These are phyloP conservation scores for Centrapalus pauciflorus DNA, from an alignment of 129 eudicot species.

Conservation along the genomic window DNA sequence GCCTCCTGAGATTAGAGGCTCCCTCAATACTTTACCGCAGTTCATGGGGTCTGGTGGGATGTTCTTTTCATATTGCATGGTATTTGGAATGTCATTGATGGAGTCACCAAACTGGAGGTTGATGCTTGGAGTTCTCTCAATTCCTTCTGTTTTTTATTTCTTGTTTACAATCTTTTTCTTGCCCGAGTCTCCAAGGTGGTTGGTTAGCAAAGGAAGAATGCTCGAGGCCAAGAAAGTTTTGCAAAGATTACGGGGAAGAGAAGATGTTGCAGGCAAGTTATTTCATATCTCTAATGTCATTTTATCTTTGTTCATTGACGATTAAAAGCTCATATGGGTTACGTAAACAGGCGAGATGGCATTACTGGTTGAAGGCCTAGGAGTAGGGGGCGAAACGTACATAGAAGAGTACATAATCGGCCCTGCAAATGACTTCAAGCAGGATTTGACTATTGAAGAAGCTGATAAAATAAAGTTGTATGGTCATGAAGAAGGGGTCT, in stretches of 20 bases:
- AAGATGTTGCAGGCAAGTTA: slow-evolving; percentile 80
- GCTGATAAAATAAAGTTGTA: slow-evolving; percentile 49
- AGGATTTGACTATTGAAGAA: slow-evolving; percentile 36
- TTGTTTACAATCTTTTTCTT: slow-evolving; percentile 48
- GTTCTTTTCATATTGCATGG: slow-evolving; percentile 78
- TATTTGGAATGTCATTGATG: slow-evolving; percentile 76
- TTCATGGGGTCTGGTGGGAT: slow-evolving; percentile 75
- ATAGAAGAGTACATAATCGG: slow-evolving; percentile 71
- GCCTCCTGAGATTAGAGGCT: slow-evolving; percentile 78
- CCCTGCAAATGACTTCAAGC: slow-evolving; percentile 56
- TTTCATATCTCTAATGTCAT: neutral
- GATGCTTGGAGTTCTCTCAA: slow-evolving; percentile 85
- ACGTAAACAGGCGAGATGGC: slow-evolving; percentile 75
- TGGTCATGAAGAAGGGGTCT: slow-evolving; percentile 62
- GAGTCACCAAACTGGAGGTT: slow-evolving; percentile 73
- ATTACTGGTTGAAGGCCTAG: slow-evolving; percentile 85
- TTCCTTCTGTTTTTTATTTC: slow-evolving; percentile 69
- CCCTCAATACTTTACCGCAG: slow-evolving; percentile 78
- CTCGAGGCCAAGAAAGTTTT: slow-evolving; percentile 68
- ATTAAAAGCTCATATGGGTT: neutral
- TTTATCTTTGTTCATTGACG: neutral
- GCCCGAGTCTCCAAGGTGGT: slow-evolving; percentile 98
- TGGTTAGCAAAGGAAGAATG: slow-evolving; percentile 90
- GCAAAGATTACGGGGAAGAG: slow-evolving; percentile 74
- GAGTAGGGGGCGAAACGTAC: slow-evolving; percentile 64